Base-by-base conservation (phyloP, 1,284 basidiomycete species). In the Takashimella koratensis region DNA sequence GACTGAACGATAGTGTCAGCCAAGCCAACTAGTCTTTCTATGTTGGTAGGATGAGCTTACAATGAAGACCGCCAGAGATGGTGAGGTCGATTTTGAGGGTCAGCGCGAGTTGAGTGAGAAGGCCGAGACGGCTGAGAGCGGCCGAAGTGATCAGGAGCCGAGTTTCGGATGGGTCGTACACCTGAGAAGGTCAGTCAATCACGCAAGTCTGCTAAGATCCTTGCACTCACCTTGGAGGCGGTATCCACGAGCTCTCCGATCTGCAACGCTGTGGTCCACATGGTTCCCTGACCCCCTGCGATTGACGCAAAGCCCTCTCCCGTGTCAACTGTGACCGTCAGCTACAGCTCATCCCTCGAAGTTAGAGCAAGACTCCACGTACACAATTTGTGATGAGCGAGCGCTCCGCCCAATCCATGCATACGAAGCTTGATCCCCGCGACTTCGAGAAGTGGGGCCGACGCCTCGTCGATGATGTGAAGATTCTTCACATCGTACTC, bases 261-360 rank as follows among this genome's bases (percentile, higher is more conserved):
- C 76, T 98, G 96, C 23, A 99, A 82, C 4, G 92, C 89, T 0
- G 95, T 98, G 0, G 92, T 91, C 96, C 96, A 99, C 87, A 98
- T 97, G 21, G 94, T 98, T 24, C 96, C 96, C 70, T 92, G 89
- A 1, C 91, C 95, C 43, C 96, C 96, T 0, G 96, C 95, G 60
- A 98, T 97, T 11, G 95, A 97, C 2, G 91, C 94, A 46, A 81
- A 84, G 1, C 94, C 95, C 51, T 95, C 90, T 1, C 96, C 71
- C 70, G 41, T 73, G 52, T 75, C 73, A 53, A 75, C 74, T 76
- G 54, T 11, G n/a, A 41, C 22, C n/a, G 56, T 71, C 58, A 71
- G 67, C 63, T 42, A 4, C 1, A 13, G 8, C 24, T 19, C 24
- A 21, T 19, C 3, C n/a, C 22, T 4, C 25, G 43, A 43, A 4